Evolutionary conservation across 306 rosid genomes (phyloP), one percentile per base, ranked within the genome.

Genomic region (Mimosa bimucronata): DNA sequence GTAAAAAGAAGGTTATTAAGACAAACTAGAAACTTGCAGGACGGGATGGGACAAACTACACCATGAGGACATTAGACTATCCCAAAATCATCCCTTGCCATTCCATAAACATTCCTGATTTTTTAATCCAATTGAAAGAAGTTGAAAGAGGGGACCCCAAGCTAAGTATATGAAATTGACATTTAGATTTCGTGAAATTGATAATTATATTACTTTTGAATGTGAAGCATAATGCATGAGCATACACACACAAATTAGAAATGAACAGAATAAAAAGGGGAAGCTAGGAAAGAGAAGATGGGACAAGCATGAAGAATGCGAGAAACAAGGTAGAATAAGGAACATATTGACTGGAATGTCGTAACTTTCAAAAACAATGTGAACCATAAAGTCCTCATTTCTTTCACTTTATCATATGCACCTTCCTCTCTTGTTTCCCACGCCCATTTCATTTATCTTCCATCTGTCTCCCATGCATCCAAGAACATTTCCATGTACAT

Each of bases 311-410:
- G 26, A 21, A 57, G 29, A 21, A 6, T 9, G 9, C 15, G 64
- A 23, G 64, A 57, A 57, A 21, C 18, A 40, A 46, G 30, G 71
- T 41, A 42, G 18, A n/a, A n/a, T n/a, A n/a, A n/a, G n/a, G n/a
- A 60, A 42, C 34, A 19, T 25, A 18, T 37, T 46, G 80, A 77
- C 23, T 65, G 34, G 73, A 45, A 29, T 65, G 73, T 30, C 73
- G 1, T 31, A n/a, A 77, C 73, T 77, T 77, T 77, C 50, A 29
- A 37, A 13, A 62, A 46, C 73, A 65, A 12, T 46, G 64, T 2
- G 12, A 38, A 65, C 46, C 31, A n/a, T 19, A 77, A 46, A 19
- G 45, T 77, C 81, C 2, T 55, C 61, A n/a, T 6, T 52, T 19
- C 60, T 52, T 19, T 52, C 23, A 66, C 41, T 42, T 66, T 55